Base-by-base conservation (phyloP, 129 eudicot species). In the Flaveria sonorensis region DNA sequence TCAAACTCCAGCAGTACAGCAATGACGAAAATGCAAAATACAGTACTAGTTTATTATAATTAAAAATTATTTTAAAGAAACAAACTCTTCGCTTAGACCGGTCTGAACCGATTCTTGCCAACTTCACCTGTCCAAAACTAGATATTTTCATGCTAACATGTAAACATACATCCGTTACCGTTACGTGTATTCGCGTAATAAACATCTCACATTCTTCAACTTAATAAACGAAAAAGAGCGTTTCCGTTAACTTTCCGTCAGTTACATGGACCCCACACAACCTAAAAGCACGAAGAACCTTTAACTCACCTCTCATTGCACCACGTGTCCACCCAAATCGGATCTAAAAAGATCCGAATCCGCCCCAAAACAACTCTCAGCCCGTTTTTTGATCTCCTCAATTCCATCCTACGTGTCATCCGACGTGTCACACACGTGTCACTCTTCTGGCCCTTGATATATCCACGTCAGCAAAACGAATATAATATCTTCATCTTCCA, bases 321-420 rank as follows among this genome's bases (percentile, higher is more conserved):
- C 84, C 92, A 88, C 92, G 89, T 85, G 89, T 83, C 78, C 75
- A 59, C 28, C 2, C 15, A 15, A 67, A 85, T 79, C 87, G 81
- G 86, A 85, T 85, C 89, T 1, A 19, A 80, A 59, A 67, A 2
- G 79, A 72, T 83, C 81, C 69, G 30, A 55, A 80, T 85, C 87
- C 84, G 84, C 86, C 79, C 70, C 46, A 74, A 74, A 75, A 59
- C 76, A 42, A 18, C 55, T 74, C 83, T 59, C 78, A 52, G 72
- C 72, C 84, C 79, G 72, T 76, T 70, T 82, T 73, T 85, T 43
- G 92, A 88, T 88, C 79, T 83, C 79, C 43, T 21, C 30, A 70
- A 65, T 55, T 14, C 46, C 79, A 75, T 51, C 83, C 26, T 18
- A 86, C 81, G 81, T 86, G 83, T 30, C 84, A 60, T 70, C 83